Evolutionary conservation across 176 grass and related monocot species (phyloP), one percentile per base, ranked within the genome.

Genomic region (Microstegium vimineum): DNA sequence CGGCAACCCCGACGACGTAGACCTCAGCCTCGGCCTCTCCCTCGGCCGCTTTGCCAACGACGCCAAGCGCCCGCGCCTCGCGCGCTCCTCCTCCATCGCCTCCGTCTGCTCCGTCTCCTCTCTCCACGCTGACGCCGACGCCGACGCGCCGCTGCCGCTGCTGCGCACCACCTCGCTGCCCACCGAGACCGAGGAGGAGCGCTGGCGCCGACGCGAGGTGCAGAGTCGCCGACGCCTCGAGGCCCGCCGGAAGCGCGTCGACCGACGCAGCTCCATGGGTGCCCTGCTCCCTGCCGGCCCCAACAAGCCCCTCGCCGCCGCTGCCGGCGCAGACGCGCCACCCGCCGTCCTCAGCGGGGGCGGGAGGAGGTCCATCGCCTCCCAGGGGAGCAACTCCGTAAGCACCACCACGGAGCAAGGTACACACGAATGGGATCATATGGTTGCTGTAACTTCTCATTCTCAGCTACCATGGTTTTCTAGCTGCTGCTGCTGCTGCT

Each of bases 121-220:
- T 27, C 14, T 56, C 45, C 30, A 23, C 76, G 72, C 5, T 13
- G 82, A 73, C 49, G 51, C 2, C 30, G 76, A 49, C 61, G 72
- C 90, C 17, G 76, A 80, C 18, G 81, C 76, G 65, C 86, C 56
- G 67, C 71, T 84, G 60, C 81, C 82, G 46, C 83, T 94, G 40
- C 51, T 88, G 71, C 89, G 95, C 59, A 93, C 95, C 22, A 84
- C 86, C 83, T 98, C 95, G 67, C 86, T 98, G 57, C 95, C 95
- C 40, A 86, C 91, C 22, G 95, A 88, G 66, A 86, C 86, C 20
- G 90, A 93, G 81, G 95, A 98, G 66, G 88, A 92, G 77, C 65
- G 85, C 20, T 81, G 88, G 80, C 91, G 94, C 84, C 87, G 84
- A 0, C 91, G 89, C 59, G 92, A 97, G 85, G 72, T 94, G 64